Evolutionary conservation across 352 stramenopile species (phyloP).

Genomic region (Pythium scleroteichum): DNA sequence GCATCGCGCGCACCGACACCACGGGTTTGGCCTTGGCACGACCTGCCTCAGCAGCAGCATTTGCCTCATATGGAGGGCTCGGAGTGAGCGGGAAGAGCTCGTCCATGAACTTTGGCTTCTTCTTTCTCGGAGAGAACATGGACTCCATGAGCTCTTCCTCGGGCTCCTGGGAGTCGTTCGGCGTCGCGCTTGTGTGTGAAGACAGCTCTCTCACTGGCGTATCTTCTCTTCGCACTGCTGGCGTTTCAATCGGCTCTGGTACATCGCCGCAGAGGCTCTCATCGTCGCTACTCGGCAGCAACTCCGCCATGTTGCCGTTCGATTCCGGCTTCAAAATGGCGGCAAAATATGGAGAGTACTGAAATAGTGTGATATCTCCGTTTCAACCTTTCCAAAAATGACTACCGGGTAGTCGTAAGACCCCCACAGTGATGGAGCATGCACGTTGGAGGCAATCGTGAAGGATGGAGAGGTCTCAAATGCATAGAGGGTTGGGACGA

Average conservation of each 20-base stretch:
- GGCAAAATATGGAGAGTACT: slow-evolving; percentile 6
- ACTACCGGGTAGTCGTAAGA: slow-evolving; percentile 24
- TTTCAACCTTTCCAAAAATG: slow-evolving; percentile 2
- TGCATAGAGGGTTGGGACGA: no score
- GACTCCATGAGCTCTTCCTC: slow-evolving; percentile 32
- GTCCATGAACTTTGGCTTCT: slow-evolving; percentile 8
- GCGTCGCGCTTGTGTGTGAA: not conserved
- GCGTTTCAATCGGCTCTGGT: not conserved
- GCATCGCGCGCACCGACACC: slow-evolving; percentile 60
- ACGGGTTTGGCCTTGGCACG: slow-evolving; percentile 39
- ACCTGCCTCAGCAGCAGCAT: not conserved
- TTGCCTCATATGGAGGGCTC: slow-evolving; percentile 14
- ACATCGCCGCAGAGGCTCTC: slow-evolving; percentile 35
- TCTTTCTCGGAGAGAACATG: slow-evolving; percentile 21
- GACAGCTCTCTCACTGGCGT: not conserved
- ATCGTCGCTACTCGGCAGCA: slow-evolving; percentile 68
- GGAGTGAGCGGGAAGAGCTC: slow-evolving; percentile 23
- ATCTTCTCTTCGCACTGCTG: not conserved
- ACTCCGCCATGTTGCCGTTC: slow-evolving; percentile 47
- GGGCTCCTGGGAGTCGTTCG: slow-evolving; percentile 8
- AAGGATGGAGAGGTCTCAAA: slow-evolving; percentile 8
- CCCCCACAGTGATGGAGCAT: not conserved
- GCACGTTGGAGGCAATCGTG: not conserved
- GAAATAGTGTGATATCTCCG: not conserved
- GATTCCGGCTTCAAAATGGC: slow-evolving; percentile 19